Evolutionary conservation across 2,329 filamentous ascomycete genomes (phyloP).

Genomic region (Colletotrichum incanum): DNA sequence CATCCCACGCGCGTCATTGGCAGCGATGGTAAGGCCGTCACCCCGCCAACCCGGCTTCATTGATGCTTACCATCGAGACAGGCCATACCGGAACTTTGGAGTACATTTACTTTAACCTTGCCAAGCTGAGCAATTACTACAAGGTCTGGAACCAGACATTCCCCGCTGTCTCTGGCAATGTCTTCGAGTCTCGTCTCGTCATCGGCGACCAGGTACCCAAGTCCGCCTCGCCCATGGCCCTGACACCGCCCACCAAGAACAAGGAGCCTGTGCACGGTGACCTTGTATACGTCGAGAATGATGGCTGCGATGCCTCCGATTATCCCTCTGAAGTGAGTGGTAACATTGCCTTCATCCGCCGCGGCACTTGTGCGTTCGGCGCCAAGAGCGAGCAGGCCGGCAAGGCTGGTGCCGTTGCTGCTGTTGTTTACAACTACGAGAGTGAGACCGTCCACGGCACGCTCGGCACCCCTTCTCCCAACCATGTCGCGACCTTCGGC

Average conservation of each 20-base stretch:
- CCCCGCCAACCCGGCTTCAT: conserved; percentile 16
- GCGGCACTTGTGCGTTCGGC: conserved; percentile 81
- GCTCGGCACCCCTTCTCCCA: conserved; percentile 71
- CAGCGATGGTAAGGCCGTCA: conserved; percentile 65
- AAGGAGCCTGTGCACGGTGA: conserved; percentile 72
- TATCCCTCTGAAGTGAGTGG: conserved; percentile 73
- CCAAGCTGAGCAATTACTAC: conserved; percentile 73
- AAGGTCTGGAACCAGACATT: conserved; percentile 75
- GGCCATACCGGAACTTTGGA: conserved; percentile 76
- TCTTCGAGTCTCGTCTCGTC: conserved; percentile 72
- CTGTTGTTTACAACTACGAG: conserved; percentile 83
- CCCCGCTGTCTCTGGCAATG: conserved; percentile 72
- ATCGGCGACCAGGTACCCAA: conserved; percentile 67
- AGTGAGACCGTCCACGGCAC: conserved; percentile 76
- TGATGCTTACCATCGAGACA: conserved; percentile 47
- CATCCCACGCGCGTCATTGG: conserved; percentile 82
- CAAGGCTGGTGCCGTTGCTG: conserved; percentile 78
- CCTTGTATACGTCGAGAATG: conserved; percentile 72
- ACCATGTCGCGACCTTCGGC: conserved; percentile 79
- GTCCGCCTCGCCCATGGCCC: conserved; percentile 71
- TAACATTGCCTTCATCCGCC: conserved; percentile 79
- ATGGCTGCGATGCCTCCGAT: conserved; percentile 76
- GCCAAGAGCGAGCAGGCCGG: conserved; percentile 79
- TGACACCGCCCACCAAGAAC: conserved; percentile 77
- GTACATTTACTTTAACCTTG: conserved; percentile 72